Conservation (phyloP, 169 alveolate genomes). For the Cryptosporidium bovis region DNA sequence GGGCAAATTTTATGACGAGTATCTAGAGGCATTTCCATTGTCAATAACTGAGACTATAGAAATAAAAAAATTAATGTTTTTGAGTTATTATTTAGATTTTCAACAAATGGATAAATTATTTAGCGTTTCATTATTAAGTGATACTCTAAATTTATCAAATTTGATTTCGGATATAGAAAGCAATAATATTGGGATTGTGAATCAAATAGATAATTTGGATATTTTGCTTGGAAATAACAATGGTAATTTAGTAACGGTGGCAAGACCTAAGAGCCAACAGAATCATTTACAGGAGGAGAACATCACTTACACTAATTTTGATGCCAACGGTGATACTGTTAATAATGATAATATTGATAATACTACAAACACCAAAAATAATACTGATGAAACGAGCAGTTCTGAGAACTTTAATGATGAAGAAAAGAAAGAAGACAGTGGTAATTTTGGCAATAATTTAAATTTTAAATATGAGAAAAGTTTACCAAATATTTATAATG, state of each 20-base stretch:
- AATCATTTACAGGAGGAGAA: neutral
- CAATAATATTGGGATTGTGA: neutral
- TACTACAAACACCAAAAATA: too few relatives aligned
- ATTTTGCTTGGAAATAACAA: neutral
- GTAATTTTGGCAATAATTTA: neutral
- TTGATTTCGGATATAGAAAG: conserved; percentile 1
- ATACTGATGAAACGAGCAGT: too few relatives aligned
- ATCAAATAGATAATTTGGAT: neutral
- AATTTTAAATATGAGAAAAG: conserved; percentile 33
- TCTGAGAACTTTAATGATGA: too few relatives aligned
- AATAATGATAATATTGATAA: neutral
- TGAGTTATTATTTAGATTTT: conserved; percentile 54
- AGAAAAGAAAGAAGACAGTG: neutral
- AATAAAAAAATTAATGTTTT: conserved; percentile 20
- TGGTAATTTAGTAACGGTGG: conserved; percentile 6
- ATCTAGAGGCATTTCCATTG: conserved; percentile 62
- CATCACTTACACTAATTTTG: neutral
- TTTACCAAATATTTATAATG: conserved; percentile 30
- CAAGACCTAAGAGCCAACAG: conserved; percentile 34
- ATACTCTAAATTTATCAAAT: conserved; percentile 13
- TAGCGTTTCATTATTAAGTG: conserved; percentile 17
- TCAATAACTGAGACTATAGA: conserved; percentile 56
- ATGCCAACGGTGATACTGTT: neutral
- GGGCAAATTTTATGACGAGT: conserved; percentile 69
- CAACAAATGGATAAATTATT: conserved; percentile 53